phyloP scores from a whole-genome alignment of 768 basidiomycete species.

The Trametes sanguinea region DNA sequence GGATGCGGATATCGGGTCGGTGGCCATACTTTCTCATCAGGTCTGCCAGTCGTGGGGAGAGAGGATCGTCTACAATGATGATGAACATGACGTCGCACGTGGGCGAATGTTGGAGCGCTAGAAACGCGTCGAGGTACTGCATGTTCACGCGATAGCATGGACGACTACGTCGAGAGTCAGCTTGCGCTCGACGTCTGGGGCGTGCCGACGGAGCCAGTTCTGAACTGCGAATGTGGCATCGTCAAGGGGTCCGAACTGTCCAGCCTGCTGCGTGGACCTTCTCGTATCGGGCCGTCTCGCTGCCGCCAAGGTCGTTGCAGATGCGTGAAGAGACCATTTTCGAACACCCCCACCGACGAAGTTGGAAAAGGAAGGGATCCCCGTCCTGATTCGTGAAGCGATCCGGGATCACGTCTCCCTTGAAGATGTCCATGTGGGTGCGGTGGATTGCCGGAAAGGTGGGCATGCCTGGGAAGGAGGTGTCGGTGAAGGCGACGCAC shows the following conservation, averaged over 20 bases:
- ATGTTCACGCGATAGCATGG: constrained; percentile 56
- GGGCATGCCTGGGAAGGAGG: constrained; percentile 59
- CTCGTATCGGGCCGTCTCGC: constrained; percentile 46
- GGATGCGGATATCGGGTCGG: constrained; percentile 55
- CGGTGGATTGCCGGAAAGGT: constrained; percentile 61
- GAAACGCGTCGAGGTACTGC: constrained; percentile 44
- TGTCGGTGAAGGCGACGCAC: constrained; percentile 59
- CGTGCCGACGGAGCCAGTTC: constrained; percentile 37
- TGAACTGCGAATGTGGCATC: constrained; percentile 40
- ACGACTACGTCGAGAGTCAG: constrained; percentile 58
- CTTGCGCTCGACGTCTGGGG: constrained; percentile 33
- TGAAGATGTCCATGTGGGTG: constrained; percentile 57
- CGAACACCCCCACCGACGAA: constrained; percentile 56
- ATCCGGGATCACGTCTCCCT: constrained; percentile 50
- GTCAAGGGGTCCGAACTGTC: constrained; percentile 50
- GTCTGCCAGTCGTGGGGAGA: constrained; percentile 40
- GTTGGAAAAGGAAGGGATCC: constrained; percentile 58
- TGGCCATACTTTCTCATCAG: constrained; percentile 43
- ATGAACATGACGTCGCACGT: constrained; percentile 56
- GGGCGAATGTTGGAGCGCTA: constrained; percentile 44
- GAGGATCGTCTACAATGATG: constrained; percentile 58
- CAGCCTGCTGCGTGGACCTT: constrained; percentile 48
- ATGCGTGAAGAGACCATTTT: constrained; percentile 46
- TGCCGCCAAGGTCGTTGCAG: constrained; percentile 49
- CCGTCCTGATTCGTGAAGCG: constrained; percentile 61